Percentiles rank a stretch among this genome's conserved stretches.
phyloP scores from a whole-genome alignment of 2,329 filamentous ascomycete genomes.

The Endothia cerciana region DNA sequence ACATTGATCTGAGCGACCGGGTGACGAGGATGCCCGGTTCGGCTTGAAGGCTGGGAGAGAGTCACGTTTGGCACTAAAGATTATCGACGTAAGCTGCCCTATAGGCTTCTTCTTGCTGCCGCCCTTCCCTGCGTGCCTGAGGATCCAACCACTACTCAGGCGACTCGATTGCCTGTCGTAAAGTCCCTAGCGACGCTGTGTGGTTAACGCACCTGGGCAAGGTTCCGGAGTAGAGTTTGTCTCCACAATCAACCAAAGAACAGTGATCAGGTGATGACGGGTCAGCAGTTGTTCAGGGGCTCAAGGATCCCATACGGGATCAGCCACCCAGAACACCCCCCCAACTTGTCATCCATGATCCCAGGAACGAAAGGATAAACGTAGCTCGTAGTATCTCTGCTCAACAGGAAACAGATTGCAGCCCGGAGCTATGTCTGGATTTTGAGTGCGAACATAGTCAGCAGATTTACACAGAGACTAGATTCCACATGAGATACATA shows the following conservation, averaged over 20 bases:
- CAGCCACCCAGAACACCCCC: not conserved
- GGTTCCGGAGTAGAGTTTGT: not conserved
- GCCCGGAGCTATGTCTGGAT: not conserved
- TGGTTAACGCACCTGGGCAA: not conserved
- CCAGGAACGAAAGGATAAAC: not conserved
- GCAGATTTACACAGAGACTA: too few relatives aligned
- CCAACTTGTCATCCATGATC: not conserved
- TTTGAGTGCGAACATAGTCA: too few relatives aligned
- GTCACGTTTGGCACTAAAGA: not conserved
- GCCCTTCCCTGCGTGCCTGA: not conserved
- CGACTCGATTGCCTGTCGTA: not conserved
- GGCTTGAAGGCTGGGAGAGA: not conserved
- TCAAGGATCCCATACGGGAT: not conserved
- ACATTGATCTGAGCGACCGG: not conserved
- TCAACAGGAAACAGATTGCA: too few relatives aligned
- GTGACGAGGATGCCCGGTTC: not conserved
- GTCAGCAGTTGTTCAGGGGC: not conserved
- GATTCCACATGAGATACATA: too few relatives aligned
- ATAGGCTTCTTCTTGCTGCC: not conserved
- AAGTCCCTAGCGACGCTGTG: not conserved
- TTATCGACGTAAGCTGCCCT: not conserved
- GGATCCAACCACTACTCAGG: not conserved
- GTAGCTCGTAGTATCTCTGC: not conserved
- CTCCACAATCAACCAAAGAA: not conserved
- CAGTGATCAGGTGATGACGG: not conserved